Conservation (phyloP, 2,329 filamentous ascomycete genomes). For the Chaetomium strumarium region DNA sequence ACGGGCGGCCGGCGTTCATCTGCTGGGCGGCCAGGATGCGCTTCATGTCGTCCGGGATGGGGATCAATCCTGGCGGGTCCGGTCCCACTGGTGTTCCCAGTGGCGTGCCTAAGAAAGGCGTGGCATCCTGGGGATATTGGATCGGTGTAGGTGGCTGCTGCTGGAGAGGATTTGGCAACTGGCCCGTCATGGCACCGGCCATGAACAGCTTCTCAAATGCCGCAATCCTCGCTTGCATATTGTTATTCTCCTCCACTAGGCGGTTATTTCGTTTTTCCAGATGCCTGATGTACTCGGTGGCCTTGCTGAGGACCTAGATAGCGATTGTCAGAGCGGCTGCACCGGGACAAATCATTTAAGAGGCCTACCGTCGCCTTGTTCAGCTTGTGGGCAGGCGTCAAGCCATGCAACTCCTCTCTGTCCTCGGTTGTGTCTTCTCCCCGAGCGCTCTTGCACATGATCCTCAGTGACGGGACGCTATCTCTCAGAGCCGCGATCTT, state of each 20-base stretch:
- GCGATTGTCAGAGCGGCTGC: slow-evolving; percentile 17
- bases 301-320: slow-evolving; percentile 71
- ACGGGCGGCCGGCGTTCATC: slow-evolving; percentile 49
- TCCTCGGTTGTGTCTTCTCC: slow-evolving; percentile 67
- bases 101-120: slow-evolving; percentile 40
- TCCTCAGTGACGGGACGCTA: slow-evolving; percentile 83
- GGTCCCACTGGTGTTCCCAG: slow-evolving; percentile 37
- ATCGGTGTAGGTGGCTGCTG: slow-evolving; percentile 50
- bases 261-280: slow-evolving; percentile 85
- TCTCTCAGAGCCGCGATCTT: slow-evolving; percentile 91
- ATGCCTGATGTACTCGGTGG: slow-evolving; percentile 92
- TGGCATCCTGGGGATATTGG: slow-evolving; percentile 42
- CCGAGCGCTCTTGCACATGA: slow-evolving; percentile 67
- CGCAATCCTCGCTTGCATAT: slow-evolving; percentile 71
- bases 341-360: neutral
- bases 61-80: slow-evolving; percentile 54
- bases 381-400: slow-evolving; percentile 84
- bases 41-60: slow-evolving; percentile 61
- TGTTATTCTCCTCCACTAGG: slow-evolving; percentile 72
- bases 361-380: slow-evolving; percentile 82
- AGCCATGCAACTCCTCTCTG: slow-evolving; percentile 72
- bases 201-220: slow-evolving; percentile 75
- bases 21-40: slow-evolving; percentile 51
- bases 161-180: slow-evolving; percentile 43
- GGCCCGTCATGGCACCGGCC: slow-evolving; percentile 63